Conservation (phyloP, 2,329 filamentous ascomycete species). For the Geosmithia putterillii region DNA sequence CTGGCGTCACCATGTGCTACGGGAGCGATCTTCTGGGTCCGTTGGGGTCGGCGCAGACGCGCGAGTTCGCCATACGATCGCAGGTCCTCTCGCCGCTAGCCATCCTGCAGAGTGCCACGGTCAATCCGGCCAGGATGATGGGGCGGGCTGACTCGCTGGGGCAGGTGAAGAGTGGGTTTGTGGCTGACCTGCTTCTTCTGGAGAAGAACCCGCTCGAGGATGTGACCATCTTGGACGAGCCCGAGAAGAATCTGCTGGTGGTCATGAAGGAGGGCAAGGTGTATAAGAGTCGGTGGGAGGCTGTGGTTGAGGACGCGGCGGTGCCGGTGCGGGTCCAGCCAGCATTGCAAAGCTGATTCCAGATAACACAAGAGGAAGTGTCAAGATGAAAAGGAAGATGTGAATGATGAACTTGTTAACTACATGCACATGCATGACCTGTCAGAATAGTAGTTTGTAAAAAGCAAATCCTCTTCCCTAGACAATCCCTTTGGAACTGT, state of each 20-base stretch:
- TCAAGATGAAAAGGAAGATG: too few relatives aligned
- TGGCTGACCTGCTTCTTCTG: conserved; percentile 40
- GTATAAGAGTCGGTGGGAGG: conserved; percentile 11
- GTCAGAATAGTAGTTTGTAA: too few relatives aligned
- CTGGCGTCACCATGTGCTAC: conserved; percentile 42
- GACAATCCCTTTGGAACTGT: too few relatives aligned
- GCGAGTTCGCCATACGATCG: conserved; percentile 17
- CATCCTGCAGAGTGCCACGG: conserved; percentile 17
- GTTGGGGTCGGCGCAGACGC: conserved; percentile 15
- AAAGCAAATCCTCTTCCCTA: too few relatives aligned
- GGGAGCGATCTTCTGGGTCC: conserved; percentile 28
- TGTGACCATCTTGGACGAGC: conserved; percentile 31
- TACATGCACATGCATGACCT: too few relatives aligned
- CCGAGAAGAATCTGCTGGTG: conserved; percentile 23
- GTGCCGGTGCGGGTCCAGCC: neutral
- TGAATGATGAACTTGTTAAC: too few relatives aligned
- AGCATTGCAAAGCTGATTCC: neutral
- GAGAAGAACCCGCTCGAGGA: conserved; percentile 42
- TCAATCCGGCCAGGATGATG: conserved; percentile 38
- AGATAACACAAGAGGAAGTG: too few relatives aligned
- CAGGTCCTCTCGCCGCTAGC: conserved; percentile 9
- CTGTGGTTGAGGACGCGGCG: conserved; percentile 6
- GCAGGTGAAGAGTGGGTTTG: conserved; percentile 33
- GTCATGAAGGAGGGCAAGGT: conserved; percentile 40
- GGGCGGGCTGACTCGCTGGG: conserved; percentile 32